phyloP scores from a whole-genome alignment of 139 green algal genomes.

The Tetraselmis chui region DNA sequence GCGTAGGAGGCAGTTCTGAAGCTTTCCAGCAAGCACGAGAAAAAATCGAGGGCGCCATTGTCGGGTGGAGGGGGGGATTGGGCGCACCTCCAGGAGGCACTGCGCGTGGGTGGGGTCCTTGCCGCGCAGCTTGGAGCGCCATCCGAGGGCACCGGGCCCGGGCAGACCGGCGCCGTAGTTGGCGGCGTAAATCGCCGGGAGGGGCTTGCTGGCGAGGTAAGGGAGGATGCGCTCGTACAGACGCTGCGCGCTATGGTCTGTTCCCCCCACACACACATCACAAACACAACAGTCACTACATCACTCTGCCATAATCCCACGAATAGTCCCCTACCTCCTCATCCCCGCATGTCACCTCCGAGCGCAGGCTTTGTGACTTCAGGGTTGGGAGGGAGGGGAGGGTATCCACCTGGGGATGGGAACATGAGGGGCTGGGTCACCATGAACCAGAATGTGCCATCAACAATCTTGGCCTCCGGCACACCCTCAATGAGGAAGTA shows the following conservation, averaged over 20 bases:
- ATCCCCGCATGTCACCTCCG: too few species aligned
- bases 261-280: too few species aligned
- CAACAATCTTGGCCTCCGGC: neutral
- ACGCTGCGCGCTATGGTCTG: neutral
- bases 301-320: too few species aligned
- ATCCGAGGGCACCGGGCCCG: neutral
- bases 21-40: too few species aligned
- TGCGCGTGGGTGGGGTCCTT: neutral
- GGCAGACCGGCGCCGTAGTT: neutral
- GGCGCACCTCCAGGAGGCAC: neutral
- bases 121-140: neutral
- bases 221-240: neutral
- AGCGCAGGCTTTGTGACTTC: too few species aligned
- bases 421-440: slow-evolving; percentile 12
- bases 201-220: neutral
- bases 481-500: slow-evolving; percentile 7
- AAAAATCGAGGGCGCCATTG: too few species aligned
- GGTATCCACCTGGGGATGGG: slow-evolving; percentile 1
- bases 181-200: neutral
- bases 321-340: too few species aligned
- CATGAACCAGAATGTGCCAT: slow-evolving; percentile 11
- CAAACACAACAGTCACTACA: too few species aligned
- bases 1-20: too few species aligned
- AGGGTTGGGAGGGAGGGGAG: too few species aligned
- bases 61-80: too few species aligned